A percentile compares a stretch with the other conserved stretches of the same genome.
Evolutionary conservation across 306 rosid genomes (phyloP).

Genomic region (Ormosia semicastrata): DNA sequence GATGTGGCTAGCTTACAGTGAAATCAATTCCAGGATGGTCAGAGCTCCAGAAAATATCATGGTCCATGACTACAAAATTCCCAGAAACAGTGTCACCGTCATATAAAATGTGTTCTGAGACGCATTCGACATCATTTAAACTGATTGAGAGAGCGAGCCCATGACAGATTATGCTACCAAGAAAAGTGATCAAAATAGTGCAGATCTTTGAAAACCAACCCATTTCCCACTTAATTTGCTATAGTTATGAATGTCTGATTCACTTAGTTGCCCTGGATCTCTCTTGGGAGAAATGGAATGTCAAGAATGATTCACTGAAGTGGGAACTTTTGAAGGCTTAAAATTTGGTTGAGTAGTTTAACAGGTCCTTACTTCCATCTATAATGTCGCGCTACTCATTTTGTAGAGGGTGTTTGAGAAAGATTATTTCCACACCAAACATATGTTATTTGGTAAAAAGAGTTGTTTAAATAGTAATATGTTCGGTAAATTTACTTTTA

Average conservation of each 20-base stretch:
- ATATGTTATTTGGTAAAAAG: no score
- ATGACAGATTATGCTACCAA: constrained; percentile 14
- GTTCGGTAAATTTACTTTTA: no score
- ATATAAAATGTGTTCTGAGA: constrained; percentile 33
- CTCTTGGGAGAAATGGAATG: background rate
- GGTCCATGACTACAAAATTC: constrained; percentile 47
- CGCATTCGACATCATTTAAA: constrained; percentile 40
- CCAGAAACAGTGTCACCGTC: constrained; percentile 42
- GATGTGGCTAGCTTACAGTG: constrained; percentile 12
- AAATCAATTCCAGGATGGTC: constrained; percentile 55
- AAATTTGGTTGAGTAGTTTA: constrained; percentile 24
- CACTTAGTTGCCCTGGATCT: constrained; percentile 2
- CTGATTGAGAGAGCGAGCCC: constrained; percentile 34
- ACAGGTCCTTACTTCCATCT: constrained; percentile 17
- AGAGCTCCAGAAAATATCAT: constrained; percentile 48
- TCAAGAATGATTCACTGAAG: constrained; percentile 6
- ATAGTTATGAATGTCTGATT: background rate
- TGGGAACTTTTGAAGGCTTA: constrained; percentile 21
- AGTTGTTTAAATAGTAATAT: no score
- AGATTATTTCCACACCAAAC: no score
- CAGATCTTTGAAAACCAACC: constrained; percentile 30
- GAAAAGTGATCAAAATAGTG: background rate
- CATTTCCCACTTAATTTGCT: constrained; percentile 19
- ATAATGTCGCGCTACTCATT: constrained; percentile 16
- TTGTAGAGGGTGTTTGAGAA: no score